Evolutionary conservation across 306 rosid genomes (phyloP), one percentile per base, ranked within the genome.

Genomic region (Fragaria vesca): DNA sequence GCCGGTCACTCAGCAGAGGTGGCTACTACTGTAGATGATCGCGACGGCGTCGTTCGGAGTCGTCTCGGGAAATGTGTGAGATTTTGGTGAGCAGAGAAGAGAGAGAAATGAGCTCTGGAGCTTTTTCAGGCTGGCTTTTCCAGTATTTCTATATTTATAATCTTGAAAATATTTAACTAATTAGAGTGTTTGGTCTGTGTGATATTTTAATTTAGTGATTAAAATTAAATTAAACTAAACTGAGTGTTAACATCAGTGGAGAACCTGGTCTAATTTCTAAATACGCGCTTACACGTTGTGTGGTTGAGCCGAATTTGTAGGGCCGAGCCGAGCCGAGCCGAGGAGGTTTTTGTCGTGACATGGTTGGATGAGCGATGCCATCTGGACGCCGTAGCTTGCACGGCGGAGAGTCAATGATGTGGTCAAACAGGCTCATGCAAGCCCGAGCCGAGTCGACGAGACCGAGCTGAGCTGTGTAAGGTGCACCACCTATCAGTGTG

Each of bases 101-200:
- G 51, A 81, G 73, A 69, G 38, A 68, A 8, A 38, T 32, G 78
- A 65, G 81, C 70, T 72, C 73, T 75, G 78, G 46, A 79, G 51
- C 81, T 86, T 75, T 66, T 78, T 50, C 42, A n/a, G 66, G 72
- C 77, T 86, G 86, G 83, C 77, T 42, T 58, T 78, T 38, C 15
- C 78, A 30, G 69, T 42, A 69, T 73, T 42, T 68, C 1, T 74
- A 42, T 61, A 66, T 82, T 61, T 81, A 74, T 60, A 63, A 24
- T 62, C 62, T 42, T 18, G 4, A 57, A 6, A 46, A 17, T 42
- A 40, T 40, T 40, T 5, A 40, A 36, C 9, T 11, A 42, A 8
- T 55, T 55, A n/a, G 61, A 20, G 24, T n/a, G 3, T 75, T 75
- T 63, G 47, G 66, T 20, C 12, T 40, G 52, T 10, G 30, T 32